Evolutionary conservation across 768 basidiomycete species (phyloP), one percentile per base, ranked within the genome.

Genomic region (Cystofilobasidium bisporidii): DNA sequence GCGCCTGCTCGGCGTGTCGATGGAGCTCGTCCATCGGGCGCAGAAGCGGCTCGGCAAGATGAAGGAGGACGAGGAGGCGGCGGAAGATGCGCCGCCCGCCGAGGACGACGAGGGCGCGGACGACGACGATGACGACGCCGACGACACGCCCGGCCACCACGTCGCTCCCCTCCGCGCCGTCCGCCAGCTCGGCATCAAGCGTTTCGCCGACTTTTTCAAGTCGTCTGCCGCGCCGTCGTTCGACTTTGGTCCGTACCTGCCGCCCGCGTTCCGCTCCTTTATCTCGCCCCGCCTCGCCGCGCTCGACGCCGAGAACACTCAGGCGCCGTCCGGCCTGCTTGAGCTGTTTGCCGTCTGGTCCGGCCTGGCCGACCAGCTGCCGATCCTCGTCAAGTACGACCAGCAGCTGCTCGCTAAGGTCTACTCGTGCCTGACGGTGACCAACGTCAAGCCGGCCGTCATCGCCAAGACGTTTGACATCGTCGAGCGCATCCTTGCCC

Each of bases 161-260:
- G 33, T 58, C 33, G 65, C 71, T 9, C 81, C 73, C 33, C 77
- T 78, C 6, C 84, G 90, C 26, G 80, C 82, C 11, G 81, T 93
- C 48, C 84, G 96, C 18, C 89, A 91, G 63, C 80, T 87, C 1
- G 92, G 91, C 12, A 77, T 97, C 61, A 90, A 89, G 75, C 85
- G 93, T 17, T 78, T 97, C 43, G 84, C 86, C 1, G 89, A 93
- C 73, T 94, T 97, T 79, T 91, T 91, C 83, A 83, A 85, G 18
- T 81, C 81, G 47, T 84, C 87, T 0, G 81, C 85, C 30, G 72
- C 74, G 20, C 40, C 45, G 8, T 24, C 26, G 17, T 96, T 91
- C 75, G 84, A 94, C 76, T 94, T 87, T 75, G 73, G 80, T 0
- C 82, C 85, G 0, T 93, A 85, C 76, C 79, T 98, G 73, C 76